phyloP scores from a whole-genome alignment of 805 yeast species.

The Starmera pachycereana region DNA sequence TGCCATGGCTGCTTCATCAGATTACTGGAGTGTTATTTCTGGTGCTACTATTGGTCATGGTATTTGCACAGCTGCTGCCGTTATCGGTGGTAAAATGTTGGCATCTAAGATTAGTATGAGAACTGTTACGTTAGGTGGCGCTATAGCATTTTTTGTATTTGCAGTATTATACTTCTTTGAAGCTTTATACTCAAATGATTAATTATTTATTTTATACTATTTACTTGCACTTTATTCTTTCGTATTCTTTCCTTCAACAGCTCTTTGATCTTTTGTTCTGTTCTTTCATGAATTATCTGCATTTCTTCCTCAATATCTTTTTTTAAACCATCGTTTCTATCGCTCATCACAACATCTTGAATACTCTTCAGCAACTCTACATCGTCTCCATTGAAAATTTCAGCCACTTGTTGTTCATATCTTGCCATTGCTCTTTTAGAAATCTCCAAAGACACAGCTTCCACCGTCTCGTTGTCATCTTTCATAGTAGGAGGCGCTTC shows the following conservation, averaged over 20 bases:
- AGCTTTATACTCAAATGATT: slow-evolving; percentile 30
- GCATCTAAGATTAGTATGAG: slow-evolving; percentile 88
- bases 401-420: slow-evolving; percentile 2
- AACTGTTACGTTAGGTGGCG: slow-evolving; percentile 86
- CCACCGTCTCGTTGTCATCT: slow-evolving; percentile 26
- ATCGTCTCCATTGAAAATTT: neutral
- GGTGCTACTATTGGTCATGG: slow-evolving; percentile 92
- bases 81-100: slow-evolving; percentile 81
- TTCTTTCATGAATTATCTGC: slow-evolving; percentile 27
- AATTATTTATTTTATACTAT: neutral
- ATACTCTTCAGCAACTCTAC: neutral
- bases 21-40: slow-evolving; percentile 77
- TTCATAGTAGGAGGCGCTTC: slow-evolving; percentile 14
- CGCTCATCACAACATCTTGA: neutral
- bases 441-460: slow-evolving; percentile 21
- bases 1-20: slow-evolving; percentile 96
- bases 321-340: slow-evolving; percentile 26
- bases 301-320: slow-evolving; percentile 28
- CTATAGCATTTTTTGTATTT: slow-evolving; percentile 76
- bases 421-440: slow-evolving; percentile 18
- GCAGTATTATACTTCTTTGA: slow-evolving; percentile 71
- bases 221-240: neutral
- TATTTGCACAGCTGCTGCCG: slow-evolving; percentile 83
- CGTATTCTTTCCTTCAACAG: slow-evolving; percentile 26
- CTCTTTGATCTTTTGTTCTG: slow-evolving; percentile 30